These are phyloP conservation scores for Mycena floridula DNA, from an alignment of 768 basidiomycete species.

Conservation along the genomic window DNA sequence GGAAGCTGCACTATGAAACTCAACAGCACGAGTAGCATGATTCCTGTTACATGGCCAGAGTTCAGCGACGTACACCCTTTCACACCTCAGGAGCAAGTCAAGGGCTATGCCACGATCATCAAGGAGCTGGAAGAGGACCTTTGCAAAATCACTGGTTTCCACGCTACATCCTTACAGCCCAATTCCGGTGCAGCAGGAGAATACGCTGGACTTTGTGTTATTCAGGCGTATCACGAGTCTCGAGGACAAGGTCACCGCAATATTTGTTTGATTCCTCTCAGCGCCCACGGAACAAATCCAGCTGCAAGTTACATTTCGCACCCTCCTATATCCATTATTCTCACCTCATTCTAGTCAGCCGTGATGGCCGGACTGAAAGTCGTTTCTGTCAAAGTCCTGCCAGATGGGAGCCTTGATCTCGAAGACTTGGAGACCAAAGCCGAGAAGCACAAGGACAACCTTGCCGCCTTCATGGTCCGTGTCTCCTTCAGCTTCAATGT, in stretches of 20 bases:
- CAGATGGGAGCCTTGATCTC: slow-evolving; percentile 86
- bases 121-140: slow-evolving; percentile 89
- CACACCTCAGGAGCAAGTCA: slow-evolving; percentile 81
- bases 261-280: slow-evolving; percentile 90
- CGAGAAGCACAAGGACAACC: slow-evolving; percentile 81
- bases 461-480: slow-evolving; percentile 92
- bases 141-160: slow-evolving; percentile 94
- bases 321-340: neutral
- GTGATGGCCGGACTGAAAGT: slow-evolving; percentile 97
- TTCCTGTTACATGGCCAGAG: slow-evolving; percentile 91
- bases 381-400: slow-evolving; percentile 85
- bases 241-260: slow-evolving; percentile 81
- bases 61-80: slow-evolving; percentile 91
- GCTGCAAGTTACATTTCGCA: slow-evolving; percentile 51
- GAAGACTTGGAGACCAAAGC: slow-evolving; percentile 83
- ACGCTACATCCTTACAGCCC: slow-evolving; percentile 93
- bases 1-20: slow-evolving; percentile 98
- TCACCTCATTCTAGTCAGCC: slow-evolving; percentile 60
- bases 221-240: slow-evolving; percentile 90
- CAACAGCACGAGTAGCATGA: slow-evolving; percentile 97
- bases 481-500: neutral
- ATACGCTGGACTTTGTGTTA: slow-evolving; percentile 92
- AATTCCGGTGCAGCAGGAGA: slow-evolving; percentile 99
- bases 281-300: slow-evolving; percentile 98
- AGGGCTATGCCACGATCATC: slow-evolving; percentile 81